Base-by-base conservation (phyloP, 2,329 filamentous ascomycete genomes). In the Talaromyces piceae region DNA sequence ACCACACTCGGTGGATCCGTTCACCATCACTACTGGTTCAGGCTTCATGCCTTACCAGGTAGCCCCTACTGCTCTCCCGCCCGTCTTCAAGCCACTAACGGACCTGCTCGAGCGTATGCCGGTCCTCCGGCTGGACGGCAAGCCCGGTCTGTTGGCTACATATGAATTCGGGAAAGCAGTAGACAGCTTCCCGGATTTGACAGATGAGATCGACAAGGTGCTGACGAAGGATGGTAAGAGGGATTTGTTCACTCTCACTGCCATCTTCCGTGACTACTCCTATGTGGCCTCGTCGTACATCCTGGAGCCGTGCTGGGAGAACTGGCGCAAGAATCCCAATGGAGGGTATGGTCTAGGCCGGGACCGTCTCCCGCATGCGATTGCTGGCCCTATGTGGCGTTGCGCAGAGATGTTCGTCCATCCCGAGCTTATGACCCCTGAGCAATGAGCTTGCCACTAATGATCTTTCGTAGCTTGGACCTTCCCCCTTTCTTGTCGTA, bases 401-500 rank as follows among this genome's bases (percentile, higher is more conserved):
- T 89, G 88, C 70, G 89, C 89, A 52, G 82, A 90, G 63, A 77
- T 95, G 89, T 95, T 78, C 78, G 87, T 82, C n/a, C 30, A 27
- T 9, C 25, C 31, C 31, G 12, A 26, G 51, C 56, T 12, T 56
- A 22, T 47, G 23, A 27, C 11, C 22, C 27, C 12, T 16, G 18
- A 26, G 9, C 26, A 39, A 7, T 4, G 16, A 37, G 16, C 12
- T n/a, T 37, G 33, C n/a, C 16, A 37, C 22, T 41, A 28, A 48
- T 41, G n/a, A 23, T n/a, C n/a, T n/a, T 12, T 44, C 6, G 20
- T 54, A 83, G 80, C 54, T 70, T 76, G 57, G 85, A 88, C 52
- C 91, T 95, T 67, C 88, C 91, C 62, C 89, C 90, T 2, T 95
- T 94, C 73, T 91, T 95, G 87, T 89, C 93, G 62, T 95, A 84